Conservation (phyloP, 2,329 filamentous ascomycete genomes). For the Colletotrichum phormii region DNA sequence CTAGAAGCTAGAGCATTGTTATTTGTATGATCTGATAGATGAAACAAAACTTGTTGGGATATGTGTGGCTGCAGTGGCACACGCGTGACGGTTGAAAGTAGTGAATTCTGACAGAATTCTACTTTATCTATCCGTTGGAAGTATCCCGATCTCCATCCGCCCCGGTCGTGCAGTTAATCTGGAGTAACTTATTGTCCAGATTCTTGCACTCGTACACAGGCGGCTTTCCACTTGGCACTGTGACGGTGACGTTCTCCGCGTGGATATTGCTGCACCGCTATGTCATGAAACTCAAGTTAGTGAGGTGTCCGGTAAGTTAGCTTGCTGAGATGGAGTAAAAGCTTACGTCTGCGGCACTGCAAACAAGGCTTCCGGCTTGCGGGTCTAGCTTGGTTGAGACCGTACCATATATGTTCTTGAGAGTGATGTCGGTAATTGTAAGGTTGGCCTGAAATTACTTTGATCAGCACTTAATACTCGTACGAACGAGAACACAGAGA, state of each 20-base stretch:
- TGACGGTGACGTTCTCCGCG: constrained; percentile 56
- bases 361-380: constrained; percentile 43
- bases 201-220: constrained; percentile 58
- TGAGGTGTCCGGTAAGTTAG: neutral
- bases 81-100: no score
- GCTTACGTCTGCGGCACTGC: constrained; percentile 45
- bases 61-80: no score
- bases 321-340: neutral
- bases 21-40: neutral
- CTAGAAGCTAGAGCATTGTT: neutral
- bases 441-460: constrained; percentile 32
- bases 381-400: constrained; percentile 45
- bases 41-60: no score
- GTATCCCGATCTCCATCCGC: constrained; percentile 2
- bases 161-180: constrained; percentile 20
- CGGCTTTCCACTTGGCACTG: constrained; percentile 57
- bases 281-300: neutral
- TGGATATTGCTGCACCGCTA: constrained; percentile 58
- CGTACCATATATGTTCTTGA: constrained; percentile 44
- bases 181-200: constrained; percentile 39
- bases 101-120: neutral
- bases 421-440: constrained; percentile 43
- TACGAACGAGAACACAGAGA: no score
- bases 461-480: neutral
- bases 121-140: neutral